Conservation (phyloP, 192 early-diverging fungal species). For the Coemansia sp. region DNA sequence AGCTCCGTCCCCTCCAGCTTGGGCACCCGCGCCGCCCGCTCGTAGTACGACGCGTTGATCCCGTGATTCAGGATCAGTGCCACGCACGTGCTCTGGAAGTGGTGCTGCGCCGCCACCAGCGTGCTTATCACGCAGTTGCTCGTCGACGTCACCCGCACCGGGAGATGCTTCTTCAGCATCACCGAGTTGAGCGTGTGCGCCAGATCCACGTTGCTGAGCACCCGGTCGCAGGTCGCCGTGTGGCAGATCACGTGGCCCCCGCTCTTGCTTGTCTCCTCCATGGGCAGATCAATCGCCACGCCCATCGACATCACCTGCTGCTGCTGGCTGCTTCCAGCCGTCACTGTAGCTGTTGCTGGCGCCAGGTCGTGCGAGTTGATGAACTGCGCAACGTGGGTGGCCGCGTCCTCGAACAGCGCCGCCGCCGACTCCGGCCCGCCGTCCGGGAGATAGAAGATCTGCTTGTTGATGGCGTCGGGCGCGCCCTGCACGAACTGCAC, state of each 20-base stretch:
- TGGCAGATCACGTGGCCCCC: conserved; percentile 59
- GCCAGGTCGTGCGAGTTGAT: conserved; percentile 48
- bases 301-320: conserved; percentile 54
- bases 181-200: conserved; percentile 75
- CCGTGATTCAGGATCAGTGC: conserved; percentile 94
- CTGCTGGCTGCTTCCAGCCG: neutral
- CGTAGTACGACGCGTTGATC: conserved; percentile 93
- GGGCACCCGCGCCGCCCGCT: conserved; percentile 65
- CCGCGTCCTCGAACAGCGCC: conserved; percentile 69
- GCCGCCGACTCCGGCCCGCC: neutral
- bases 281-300: conserved; percentile 92
- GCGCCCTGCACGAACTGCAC: conserved; percentile 21
- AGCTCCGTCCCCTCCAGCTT: conserved; percentile 43
- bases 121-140: conserved; percentile 96
- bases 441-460: conserved; percentile 27
- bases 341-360: neutral
- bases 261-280: conserved; percentile 73
- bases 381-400: conserved; percentile 77
- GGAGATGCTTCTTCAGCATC: conserved; percentile 64
- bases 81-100: conserved; percentile 66
- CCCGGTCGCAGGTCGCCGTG: conserved; percentile 15
- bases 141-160: conserved; percentile 79
- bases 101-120: conserved; percentile 81
- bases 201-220: conserved; percentile 73
- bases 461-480: conserved; percentile 40